Base-by-base conservation (phyloP, 768 basidiomycete genomes). In the Coprinopsis cinerea region DNA sequence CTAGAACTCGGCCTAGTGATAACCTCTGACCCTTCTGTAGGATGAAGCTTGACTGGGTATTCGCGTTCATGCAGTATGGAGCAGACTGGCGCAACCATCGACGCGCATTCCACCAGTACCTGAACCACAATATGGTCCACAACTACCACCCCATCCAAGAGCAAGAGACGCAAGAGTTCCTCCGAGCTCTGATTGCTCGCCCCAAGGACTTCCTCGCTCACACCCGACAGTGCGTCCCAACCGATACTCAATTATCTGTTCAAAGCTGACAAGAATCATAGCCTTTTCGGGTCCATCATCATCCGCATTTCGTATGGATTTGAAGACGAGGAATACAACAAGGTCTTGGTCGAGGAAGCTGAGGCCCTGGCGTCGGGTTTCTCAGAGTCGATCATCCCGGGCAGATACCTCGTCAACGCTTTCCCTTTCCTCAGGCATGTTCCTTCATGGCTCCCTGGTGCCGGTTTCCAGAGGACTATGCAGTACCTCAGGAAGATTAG, bases 361-460 rank as follows among this genome's bases (percentile, higher is more conserved):
- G 59, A 60, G 1, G 57, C 61, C 27, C 53, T 60, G 15, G 54
- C 62, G 1, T 55, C 61, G 52, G 55, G 58, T 17, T 55, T 56
- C 15, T 47, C 58, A 0, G 56, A 57, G 1, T 62, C 63, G 0
- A 55, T 51, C 13, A 50, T 59, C 10, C 63, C 66, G 0, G 68
- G 67, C 4, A 57, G 57, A 11, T 67, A 62, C 30, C 54, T 68
- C 4, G 64, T 67, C 1, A 59, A 61, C 47, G 61, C 49, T 15
- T 57, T 64, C 46, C 64, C 61, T 4, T 47, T 54, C 7, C 43
- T 60, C 58, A 54, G 44, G 57, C 54, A 66, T 24, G 49, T 68
- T 1, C 68, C 67, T 0, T 32, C 44, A 11, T 77, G 76, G 74
- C 28, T 76, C 4, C 75, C 76, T 22, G 77, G 76, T 0, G 67